Evolutionary conservation across 345 rosid species (phyloP).

Genomic region (Syzygium jambos): DNA sequence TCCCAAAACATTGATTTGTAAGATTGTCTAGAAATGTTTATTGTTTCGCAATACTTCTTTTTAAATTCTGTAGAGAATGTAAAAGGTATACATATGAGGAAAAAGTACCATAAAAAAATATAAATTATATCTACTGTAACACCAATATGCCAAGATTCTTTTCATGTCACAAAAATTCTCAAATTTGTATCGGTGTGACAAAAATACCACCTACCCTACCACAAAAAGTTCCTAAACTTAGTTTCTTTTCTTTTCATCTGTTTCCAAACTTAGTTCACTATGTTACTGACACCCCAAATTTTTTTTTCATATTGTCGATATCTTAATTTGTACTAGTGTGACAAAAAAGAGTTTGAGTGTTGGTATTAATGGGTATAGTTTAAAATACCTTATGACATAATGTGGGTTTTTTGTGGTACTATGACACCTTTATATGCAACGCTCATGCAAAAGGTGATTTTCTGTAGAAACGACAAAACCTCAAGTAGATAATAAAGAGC

Average conservation of each 20-base stretch:
- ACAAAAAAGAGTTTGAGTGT: background rate
- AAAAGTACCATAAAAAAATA: background rate
- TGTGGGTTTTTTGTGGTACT: background rate
- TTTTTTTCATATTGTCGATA: no score
- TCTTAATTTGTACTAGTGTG: no score
- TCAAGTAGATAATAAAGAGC: background rate
- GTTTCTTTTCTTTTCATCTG: accelerated
- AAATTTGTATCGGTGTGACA: background rate
- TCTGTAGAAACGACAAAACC: background rate
- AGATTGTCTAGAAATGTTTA: background rate
- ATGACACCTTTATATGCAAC: background rate
- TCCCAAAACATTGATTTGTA: background rate
- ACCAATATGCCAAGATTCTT: background rate
- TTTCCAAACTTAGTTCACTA: background rate
- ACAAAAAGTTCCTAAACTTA: background rate
- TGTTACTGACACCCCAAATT: background rate
- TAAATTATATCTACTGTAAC: background rate
- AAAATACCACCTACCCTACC: background rate
- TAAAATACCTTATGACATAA: background rate
- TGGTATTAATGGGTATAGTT: background rate
- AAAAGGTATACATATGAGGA: background rate
- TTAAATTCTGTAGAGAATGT: background rate
- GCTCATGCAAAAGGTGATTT: background rate
- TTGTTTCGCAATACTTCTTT: background rate
- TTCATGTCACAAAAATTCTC: background rate